phyloP scores from a whole-genome alignment of 495 filamentous ascomycete species.

The Tuber calosporum region DNA sequence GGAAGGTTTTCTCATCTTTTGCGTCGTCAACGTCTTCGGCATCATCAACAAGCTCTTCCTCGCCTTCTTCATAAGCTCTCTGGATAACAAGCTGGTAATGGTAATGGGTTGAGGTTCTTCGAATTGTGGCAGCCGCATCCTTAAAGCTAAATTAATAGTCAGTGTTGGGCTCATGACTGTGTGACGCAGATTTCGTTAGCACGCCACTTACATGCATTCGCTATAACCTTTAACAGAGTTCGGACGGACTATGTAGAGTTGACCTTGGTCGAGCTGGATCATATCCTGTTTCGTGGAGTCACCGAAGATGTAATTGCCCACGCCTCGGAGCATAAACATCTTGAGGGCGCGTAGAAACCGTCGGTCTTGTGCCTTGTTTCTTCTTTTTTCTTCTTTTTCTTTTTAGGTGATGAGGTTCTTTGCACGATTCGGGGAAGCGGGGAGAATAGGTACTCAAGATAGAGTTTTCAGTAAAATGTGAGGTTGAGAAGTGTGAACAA shows the following conservation, averaged over 20 bases:
- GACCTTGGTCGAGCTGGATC: slow-evolving; percentile 87
- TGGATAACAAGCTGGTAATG: slow-evolving; percentile 97
- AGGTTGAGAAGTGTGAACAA: slow-evolving; percentile 3
- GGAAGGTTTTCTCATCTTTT: slow-evolving; percentile 90
- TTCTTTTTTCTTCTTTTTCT: slow-evolving; percentile 7
- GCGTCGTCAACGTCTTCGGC: slow-evolving; percentile 74
- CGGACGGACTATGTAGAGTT: slow-evolving; percentile 93
- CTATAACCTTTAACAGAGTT: slow-evolving; percentile 94
- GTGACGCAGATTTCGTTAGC: background rate
- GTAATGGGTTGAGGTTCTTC: slow-evolving; percentile 84
- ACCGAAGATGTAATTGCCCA: slow-evolving; percentile 86
- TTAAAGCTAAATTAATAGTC: slow-evolving; percentile 57
- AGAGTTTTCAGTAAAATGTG: background rate
- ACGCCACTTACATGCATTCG: slow-evolving; percentile 63
- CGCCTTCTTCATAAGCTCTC: slow-evolving; percentile 92
- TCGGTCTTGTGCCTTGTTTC: slow-evolving; percentile 12
- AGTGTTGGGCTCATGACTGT: slow-evolving; percentile 6
- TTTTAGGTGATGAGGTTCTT: background rate
- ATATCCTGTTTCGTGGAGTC: slow-evolving; percentile 86
- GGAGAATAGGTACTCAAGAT: background rate
- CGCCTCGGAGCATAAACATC: slow-evolving; percentile 72
- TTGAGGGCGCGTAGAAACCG: slow-evolving; percentile 13
- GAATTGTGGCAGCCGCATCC: slow-evolving; percentile 84
- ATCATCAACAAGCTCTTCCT: slow-evolving; percentile 78
- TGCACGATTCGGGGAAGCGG: background rate